A percentile compares a stretch with the other conserved stretches of the same genome.
Evolutionary conservation across 192 early-diverging fungal species (phyloP).

Genomic region (Backusella sp.): DNA sequence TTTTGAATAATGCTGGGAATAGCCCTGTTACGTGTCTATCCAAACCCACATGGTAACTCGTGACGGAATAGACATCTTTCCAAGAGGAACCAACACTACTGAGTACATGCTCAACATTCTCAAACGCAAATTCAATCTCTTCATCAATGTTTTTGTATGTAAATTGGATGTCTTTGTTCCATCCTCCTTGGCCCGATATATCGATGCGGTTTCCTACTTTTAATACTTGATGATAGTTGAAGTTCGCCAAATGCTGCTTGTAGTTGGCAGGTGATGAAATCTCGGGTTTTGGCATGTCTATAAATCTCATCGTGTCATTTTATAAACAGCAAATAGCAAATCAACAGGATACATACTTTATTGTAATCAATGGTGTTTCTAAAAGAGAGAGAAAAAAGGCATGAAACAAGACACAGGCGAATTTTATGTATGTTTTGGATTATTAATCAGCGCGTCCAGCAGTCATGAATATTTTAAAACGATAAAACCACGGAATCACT

Average conservation of each 20-base stretch:
- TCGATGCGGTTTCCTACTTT: constrained; percentile 12
- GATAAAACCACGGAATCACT: too few relatives aligned
- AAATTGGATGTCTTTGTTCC: constrained; percentile 4
- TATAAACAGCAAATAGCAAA: not conserved
- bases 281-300: not conserved
- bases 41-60: not conserved
- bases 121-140: not conserved
- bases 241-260: not conserved
- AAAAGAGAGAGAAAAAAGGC: not conserved
- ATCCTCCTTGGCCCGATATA: constrained; percentile 14
- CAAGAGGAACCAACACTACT: not conserved
- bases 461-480: not conserved
- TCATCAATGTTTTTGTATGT: constrained; percentile 6
- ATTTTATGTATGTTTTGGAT: not conserved
- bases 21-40: not conserved
- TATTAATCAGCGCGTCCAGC: not conserved
- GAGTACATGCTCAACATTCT: not conserved
- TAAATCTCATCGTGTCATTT: not conserved
- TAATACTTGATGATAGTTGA: constrained; percentile 1
- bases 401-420: not conserved
- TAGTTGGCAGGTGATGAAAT: constrained; percentile 10
- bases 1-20: not conserved
- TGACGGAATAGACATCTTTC: not conserved
- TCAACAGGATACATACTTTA: not conserved
- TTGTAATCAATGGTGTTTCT: not conserved